Base-by-base conservation (phyloP, 306 rosid species). In the Leucaena leucocephala region DNA sequence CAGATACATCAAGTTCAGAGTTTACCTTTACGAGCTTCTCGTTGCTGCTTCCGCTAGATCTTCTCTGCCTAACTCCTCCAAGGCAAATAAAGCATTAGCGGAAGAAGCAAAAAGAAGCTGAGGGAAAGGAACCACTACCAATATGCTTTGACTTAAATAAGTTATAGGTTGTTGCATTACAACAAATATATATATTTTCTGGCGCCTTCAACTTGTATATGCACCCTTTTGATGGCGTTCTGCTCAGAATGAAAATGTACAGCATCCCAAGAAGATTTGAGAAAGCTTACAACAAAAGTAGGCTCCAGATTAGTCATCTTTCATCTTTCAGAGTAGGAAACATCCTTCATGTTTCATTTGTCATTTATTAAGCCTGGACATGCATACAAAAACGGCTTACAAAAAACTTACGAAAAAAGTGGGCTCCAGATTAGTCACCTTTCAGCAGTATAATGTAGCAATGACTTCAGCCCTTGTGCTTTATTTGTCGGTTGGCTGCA, bases 31-130 rank as follows among this genome's bases (percentile, higher is more conserved):
- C 85, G 82, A 90, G 99, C 96, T 90, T 90, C 99, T 87, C 98
- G 85, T 93, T 95, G 99, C 99, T 95, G 86, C 97, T 93, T 95
- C 98, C 87, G 93, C 99, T 93, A 87, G 89, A 86, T 79, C 96
- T 90, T 89, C 55, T 80, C 74, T 83, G 94, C 97, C 97, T 21
- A 19, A 16, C 35, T 46, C 35, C 84, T 49, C 40, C 4, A 80
- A 86, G 94, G 96, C 96, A 87, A 85, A 89, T 44, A 85, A 89
- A 88, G 93, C 80, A 87, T 59, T 62, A 95, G 96, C 93, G 85
- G 87, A 95, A 95, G 96, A 10, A 93, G 99, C 99, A 89, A 95
- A 93, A 93, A 89, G 99, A 95, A 95, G 97, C 99, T 83, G 59
- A 79, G 64, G 86, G 71, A 75, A 84, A 84, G 88, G 85, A 75